Evolutionary conservation across 2,329 filamentous ascomycete species (phyloP).

Genomic region (Colletotrichum sansevieriae): DNA sequence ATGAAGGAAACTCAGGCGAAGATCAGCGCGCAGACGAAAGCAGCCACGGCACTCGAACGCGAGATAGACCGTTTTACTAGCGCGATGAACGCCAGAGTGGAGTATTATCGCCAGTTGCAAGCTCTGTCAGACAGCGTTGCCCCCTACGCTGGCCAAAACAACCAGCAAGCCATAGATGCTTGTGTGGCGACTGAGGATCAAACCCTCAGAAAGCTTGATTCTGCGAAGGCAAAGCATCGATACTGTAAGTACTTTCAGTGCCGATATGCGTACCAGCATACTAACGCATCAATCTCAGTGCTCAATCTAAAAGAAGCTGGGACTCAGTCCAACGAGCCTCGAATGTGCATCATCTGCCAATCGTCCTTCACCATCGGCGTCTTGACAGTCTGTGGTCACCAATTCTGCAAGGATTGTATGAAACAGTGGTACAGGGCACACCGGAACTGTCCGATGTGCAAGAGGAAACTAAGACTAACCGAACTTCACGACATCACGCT

Average conservation of each 20-base stretch:
- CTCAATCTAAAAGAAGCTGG: conserved; percentile 69
- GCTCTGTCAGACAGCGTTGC: conserved; percentile 89
- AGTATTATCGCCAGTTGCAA: conserved; percentile 93
- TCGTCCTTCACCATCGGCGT: conserved; percentile 81
- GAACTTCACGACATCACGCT: conserved; percentile 90
- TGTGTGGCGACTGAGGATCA: conserved; percentile 61
- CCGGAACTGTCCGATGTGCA: conserved; percentile 87
- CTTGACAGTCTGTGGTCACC: conserved; percentile 89
- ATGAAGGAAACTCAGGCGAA: conserved; percentile 71
- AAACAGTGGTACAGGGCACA: conserved; percentile 81
- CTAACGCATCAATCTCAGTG: conserved; percentile 52
- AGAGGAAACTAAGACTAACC: conserved; percentile 71
- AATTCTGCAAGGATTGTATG: conserved; percentile 92
- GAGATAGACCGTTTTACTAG: conserved; percentile 82
- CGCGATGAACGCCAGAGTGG: conserved; percentile 86
- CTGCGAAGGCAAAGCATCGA: conserved; percentile 78
- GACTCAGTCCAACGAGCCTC: conserved; percentile 71
- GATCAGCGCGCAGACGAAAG: conserved; percentile 65
- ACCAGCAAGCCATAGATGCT: conserved; percentile 63
- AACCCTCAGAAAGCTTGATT: conserved; percentile 70
- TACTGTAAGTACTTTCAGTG: conserved; percentile 67
- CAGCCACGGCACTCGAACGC: conserved; percentile 64
- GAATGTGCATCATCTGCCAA: conserved; percentile 90
- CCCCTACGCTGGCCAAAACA: conserved; percentile 74
- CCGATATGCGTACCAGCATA: too few relatives aligned